Evolutionary conservation across 768 basidiomycete species (phyloP).

Genomic region (Tylopilus vinaceipallidus): DNA sequence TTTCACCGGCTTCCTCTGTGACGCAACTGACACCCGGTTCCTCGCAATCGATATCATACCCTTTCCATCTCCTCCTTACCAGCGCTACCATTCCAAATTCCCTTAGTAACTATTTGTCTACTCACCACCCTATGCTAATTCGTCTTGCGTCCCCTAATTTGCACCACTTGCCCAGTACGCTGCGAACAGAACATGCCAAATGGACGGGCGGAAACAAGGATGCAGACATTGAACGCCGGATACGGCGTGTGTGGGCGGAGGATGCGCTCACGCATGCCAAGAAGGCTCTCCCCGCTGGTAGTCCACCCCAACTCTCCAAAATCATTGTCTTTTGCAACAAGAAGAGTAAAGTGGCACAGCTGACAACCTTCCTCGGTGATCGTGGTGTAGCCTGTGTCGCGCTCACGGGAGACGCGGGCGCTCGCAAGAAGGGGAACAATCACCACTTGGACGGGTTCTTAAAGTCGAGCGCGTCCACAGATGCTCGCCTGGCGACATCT

Average conservation of each 20-base stretch:
- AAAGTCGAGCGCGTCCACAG: slow-evolving; percentile 19
- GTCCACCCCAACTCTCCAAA: slow-evolving; percentile 49
- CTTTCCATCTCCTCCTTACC: slow-evolving; percentile 79
- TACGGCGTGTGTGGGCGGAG: slow-evolving; percentile 73
- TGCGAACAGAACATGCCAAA: slow-evolving; percentile 69
- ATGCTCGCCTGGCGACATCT: neutral
- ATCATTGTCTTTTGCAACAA: slow-evolving; percentile 85
- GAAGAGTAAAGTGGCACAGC: slow-evolving; percentile 59
- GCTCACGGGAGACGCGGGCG: slow-evolving; percentile 60
- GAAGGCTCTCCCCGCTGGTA: slow-evolving; percentile 16
- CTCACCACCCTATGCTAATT: slow-evolving; percentile 57
- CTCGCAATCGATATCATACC: slow-evolving; percentile 43
- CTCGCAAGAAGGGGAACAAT: slow-evolving; percentile 66
- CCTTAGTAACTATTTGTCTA: slow-evolving; percentile 61
- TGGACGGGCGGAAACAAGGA: slow-evolving; percentile 82
- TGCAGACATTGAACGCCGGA: slow-evolving; percentile 73
- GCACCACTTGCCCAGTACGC: slow-evolving; percentile 70
- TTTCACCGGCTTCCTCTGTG: slow-evolving; percentile 15
- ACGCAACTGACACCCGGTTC: slow-evolving; percentile 5
- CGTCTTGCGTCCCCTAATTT: slow-evolving; percentile 79
- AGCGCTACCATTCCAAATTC: slow-evolving; percentile 86
- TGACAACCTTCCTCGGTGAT: slow-evolving; percentile 56
- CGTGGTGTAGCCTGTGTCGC: slow-evolving; percentile 62
- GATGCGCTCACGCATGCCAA: slow-evolving; percentile 44
- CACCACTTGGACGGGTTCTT: slow-evolving; percentile 78